Evolutionary conservation across 345 rosid genomes (phyloP), one percentile per base, ranked within the genome.

Genomic region (Brassica incana): DNA sequence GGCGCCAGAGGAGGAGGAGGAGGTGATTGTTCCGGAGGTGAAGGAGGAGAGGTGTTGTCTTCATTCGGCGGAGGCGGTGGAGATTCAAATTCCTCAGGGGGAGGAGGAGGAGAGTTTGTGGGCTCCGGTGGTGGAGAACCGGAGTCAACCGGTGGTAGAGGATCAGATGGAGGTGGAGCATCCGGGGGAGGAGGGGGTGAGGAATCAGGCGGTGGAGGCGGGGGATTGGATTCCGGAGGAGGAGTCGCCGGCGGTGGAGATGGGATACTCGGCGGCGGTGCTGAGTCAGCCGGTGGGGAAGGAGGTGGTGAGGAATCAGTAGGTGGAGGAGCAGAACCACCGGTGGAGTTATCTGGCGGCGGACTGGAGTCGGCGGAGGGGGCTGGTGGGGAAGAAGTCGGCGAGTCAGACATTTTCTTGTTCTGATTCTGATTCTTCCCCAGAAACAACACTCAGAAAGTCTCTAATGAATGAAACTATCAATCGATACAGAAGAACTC

Each of bases 111-210:
- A 10, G 80, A 23, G 20, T 45, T 75, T 8, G 71, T 5, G 0
- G 87, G 54, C 79, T 88, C 69, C 6, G 92, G 79, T 1, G 87
- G 83, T 3, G 78, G 72, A 16, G 83, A 75, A 25, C 43, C 63
- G 10, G 85, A 20, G 69, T 59, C 78, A 11, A 8, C 14, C 3
- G 79, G 77, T 14, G 56, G 56, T 14, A 78, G 76, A 40, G 78
- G 79, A 7, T 75, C 74, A n/a, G 85, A 73, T 15, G 83, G 72
- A 30, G 83, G 76, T 0, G 83, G 70, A 52, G 76, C 77, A 58
- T 33, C 69, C 0, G 75, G 56, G 0, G 84, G 73, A 66, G 78
- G 74, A 9, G 85, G 82, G 0, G 82, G 83, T 9, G 82, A 0
- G 14, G 79, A n/a, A 2, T 59, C 43, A 2, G 73, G 54, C 1